phyloP scores from a whole-genome alignment of 2,329 filamentous ascomycete genomes.

The Colletotrichum sp. region DNA sequence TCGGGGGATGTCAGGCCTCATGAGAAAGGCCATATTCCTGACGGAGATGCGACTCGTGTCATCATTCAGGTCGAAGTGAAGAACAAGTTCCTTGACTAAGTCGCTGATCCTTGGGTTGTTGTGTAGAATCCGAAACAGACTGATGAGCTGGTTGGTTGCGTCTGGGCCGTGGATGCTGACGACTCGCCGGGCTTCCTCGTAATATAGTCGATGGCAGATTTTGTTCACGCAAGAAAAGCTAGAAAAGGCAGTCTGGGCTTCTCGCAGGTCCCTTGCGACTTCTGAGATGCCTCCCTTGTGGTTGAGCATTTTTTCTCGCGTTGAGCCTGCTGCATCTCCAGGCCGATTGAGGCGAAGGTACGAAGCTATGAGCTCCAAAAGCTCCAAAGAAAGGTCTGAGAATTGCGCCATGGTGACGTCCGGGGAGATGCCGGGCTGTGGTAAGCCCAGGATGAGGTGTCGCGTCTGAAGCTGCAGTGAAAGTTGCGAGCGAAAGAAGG shows the following conservation, averaged over 20 bases:
- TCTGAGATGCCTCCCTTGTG: neutral
- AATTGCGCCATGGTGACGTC: neutral
- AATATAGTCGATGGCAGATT: neutral
- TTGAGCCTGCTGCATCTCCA: neutral
- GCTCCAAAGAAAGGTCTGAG: neutral
- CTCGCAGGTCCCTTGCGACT: neutral
- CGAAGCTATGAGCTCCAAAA: neutral
- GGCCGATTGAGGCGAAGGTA: neutral
- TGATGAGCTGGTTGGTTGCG: neutral
- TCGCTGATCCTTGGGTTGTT: neutral
- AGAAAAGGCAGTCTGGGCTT: neutral
- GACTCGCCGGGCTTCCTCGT: neutral
- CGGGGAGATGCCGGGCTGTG: rapidly evolving
- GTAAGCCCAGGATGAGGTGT: neutral
- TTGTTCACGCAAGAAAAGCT: neutral
- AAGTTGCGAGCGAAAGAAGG: neutral
- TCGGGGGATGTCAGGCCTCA: neutral
- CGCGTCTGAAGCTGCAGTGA: neutral
- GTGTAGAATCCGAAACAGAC: neutral
- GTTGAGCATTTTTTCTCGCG: neutral
- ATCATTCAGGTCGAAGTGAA: neutral
- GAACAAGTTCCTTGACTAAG: neutral
- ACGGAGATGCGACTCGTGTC: neutral
- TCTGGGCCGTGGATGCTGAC: neutral
- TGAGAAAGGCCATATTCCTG: neutral